Evolutionary conservation across 2,329 filamentous ascomycete genomes (phyloP), one percentile per base, ranked within the genome.

Genomic region (Fusarium coffeatum): DNA sequence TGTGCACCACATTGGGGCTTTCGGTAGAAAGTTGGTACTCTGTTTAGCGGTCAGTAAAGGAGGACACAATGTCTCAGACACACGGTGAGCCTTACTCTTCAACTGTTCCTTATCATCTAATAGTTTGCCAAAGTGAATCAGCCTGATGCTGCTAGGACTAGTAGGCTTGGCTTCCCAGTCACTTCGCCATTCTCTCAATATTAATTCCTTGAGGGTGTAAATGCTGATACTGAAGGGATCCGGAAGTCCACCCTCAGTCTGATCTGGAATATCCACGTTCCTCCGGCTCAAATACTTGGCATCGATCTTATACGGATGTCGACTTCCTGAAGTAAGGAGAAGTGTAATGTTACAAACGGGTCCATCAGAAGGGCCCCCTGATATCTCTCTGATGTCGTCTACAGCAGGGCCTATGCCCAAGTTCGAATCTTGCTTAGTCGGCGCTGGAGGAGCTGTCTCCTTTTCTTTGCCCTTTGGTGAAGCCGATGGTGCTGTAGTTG

Each of bases 201-300:
- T 97, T 76, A 98, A 83, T 82, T 98, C 94, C 81, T 98, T 98
- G 71, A 98, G 83, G 5, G 93, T 97, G 78, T 98, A 97, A 53
- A 97, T 91, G 72, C 93, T 97, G 81, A 98, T 93, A 77, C 91
- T 92, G 77, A 93, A 94, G 2, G 94, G 94, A 77, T 98, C 93
- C 69, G 88, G 86, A 66, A 81, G 85, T 32, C 89, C 89, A 27
- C 80, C 78, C 62, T 87, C 85, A 12, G 85, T 87, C 70, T 87
- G 81, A 32, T 90, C 90, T 22, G 93, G 91, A 2, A 96, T 88
- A 49, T 87, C 87, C 56, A 97, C 92, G 73, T 91, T 92, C 64
- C 93, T 89, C 80, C 94, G 94, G 56, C 86, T 85, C 57, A 98
- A 84, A 76, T 98, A 98, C 77, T 89, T 93, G 76, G 93, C 91